Base-by-base conservation (phyloP, 768 basidiomycete species). In the Boletus reticuloceps region DNA sequence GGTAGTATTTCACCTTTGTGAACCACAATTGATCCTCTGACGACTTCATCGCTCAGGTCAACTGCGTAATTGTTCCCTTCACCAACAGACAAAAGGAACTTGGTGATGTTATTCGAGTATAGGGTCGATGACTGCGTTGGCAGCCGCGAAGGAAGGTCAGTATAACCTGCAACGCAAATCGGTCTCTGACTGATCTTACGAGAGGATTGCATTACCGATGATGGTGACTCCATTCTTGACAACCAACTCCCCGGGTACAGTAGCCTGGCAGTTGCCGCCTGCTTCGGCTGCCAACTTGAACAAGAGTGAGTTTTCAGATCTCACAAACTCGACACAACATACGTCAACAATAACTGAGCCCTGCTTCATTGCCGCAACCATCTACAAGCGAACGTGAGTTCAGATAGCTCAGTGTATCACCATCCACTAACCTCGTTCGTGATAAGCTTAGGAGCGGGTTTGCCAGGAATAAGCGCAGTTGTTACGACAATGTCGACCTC, bases 401-500 rank as follows among this genome's bases (percentile, higher is more conserved):
- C 14, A 16, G 38, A 47, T 31, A 20, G 9, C n/a, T 37, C 5
- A 10, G 31, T 25, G 10, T 17, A 34, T 42, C 13, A 27, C 16
- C 5, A 31, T 46, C 31, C 16, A 58, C 70, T 39, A 25, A 72
- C 78, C 67, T 90, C 87, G 58, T 84, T 78, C 6, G 85, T 89
- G 64, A 94, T 91, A 42, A 94, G 69, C 67, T 85, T 94, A 0
- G 92, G 92, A 3, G 92, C 92, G 10, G 88, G 89, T 76, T 82
- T 85, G 12, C 92, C 92, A 25, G 92, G 92, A 64, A 92, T 91
- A 41, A 91, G 79, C 53, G 89, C 91, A 54, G 91, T 94, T 39
- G 92, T 94, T 60, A 94, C 82, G 53, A 94, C 79, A 54, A 94
- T 94, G 65, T 94, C 92, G 12, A 94, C 92, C 20, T 93, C 91